Conservation (phyloP, 345 rosid genomes). For the Aurinia saxatilis region DNA sequence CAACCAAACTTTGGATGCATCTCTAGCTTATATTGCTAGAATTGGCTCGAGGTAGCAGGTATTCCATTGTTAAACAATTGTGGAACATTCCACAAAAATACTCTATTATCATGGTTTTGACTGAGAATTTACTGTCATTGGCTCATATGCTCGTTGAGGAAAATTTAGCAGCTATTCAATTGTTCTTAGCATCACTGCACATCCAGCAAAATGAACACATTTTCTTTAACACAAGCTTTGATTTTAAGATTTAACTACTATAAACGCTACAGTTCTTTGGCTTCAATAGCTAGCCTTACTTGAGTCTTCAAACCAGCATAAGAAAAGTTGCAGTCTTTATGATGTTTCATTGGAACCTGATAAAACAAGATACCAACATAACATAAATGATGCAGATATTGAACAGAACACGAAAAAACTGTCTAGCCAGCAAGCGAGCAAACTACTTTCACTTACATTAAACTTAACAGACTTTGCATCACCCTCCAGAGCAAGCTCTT, state of each 20-base stretch:
- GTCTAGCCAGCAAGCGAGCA: neutral
- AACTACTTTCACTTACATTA: slow-evolving; percentile 39
- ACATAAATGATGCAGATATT: neutral
- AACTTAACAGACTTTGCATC: slow-evolving; percentile 67
- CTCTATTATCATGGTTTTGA: too few relatives aligned
- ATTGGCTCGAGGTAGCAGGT: too few relatives aligned
- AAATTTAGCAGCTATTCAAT: too few relatives aligned
- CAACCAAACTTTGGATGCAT: slow-evolving; percentile 46
- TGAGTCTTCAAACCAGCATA: slow-evolving; percentile 97
- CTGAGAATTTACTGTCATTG: too few relatives aligned
- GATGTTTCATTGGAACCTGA: slow-evolving; percentile 83
- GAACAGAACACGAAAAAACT: neutral
- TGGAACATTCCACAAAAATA: too few relatives aligned
- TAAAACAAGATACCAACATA: slow-evolving; percentile 5
- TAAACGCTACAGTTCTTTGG: slow-evolving; percentile 62
- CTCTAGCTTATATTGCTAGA: slow-evolving; percentile 51
- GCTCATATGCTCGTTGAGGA: too few relatives aligned
- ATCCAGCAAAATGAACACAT: slow-evolving; percentile 9
- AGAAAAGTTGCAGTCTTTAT: slow-evolving; percentile 91
- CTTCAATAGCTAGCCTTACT: slow-evolving; percentile 85
- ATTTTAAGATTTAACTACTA: neutral
- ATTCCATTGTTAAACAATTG: too few relatives aligned
- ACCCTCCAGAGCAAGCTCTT: slow-evolving; percentile 89
- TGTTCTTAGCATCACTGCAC: slow-evolving; percentile 59
- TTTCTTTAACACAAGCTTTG: neutral